Evolutionary conservation across 345 rosid genomes (phyloP).

Genomic region (Limnanthes douglasii): DNA sequence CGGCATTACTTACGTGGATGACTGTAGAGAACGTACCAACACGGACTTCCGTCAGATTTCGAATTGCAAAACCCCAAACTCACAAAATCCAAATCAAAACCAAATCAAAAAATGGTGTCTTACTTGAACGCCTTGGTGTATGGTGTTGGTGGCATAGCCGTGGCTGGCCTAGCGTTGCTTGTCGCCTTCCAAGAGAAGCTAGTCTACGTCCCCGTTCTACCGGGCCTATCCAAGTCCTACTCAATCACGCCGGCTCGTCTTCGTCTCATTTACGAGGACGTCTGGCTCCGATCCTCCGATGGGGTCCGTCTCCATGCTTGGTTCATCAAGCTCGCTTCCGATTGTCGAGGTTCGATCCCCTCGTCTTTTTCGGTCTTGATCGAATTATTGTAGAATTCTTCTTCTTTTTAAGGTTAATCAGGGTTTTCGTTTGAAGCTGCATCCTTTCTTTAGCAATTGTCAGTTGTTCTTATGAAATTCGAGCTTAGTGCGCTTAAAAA

Average conservation of each 20-base stretch:
- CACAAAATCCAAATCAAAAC: too few relatives aligned
- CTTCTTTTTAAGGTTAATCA: conserved; percentile 1
- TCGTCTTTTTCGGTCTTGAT: not conserved
- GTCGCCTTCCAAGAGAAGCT: conserved; percentile 92
- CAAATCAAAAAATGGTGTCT: conserved; percentile 55
- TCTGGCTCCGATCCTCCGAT: conserved; percentile 91
- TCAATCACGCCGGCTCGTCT: conserved; percentile 72
- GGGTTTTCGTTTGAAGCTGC: conserved; percentile 11
- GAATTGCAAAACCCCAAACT: too few relatives aligned
- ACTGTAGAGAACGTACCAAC: too few relatives aligned
- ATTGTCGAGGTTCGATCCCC: conserved; percentile 45
- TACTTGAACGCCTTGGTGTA: conserved; percentile 60
- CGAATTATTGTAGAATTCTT: not conserved
- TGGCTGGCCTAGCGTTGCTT: conserved; percentile 84
- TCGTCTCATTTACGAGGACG: conserved; percentile 70
- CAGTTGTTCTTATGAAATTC: too few relatives aligned
- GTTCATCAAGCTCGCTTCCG: conserved; percentile 83
- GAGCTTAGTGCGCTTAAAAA: too few relatives aligned
- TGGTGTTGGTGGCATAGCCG: conserved; percentile 80
- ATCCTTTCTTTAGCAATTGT: too few relatives aligned
- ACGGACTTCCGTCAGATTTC: too few relatives aligned
- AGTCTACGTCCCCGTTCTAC: conserved; percentile 91
- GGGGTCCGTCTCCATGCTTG: conserved; percentile 91
- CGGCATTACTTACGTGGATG: too few relatives aligned
- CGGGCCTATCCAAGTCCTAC: conserved; percentile 81